These are phyloP conservation scores for Triadica sebifera DNA, from an alignment of 345 rosid genomes.

Conservation along the genomic window DNA sequence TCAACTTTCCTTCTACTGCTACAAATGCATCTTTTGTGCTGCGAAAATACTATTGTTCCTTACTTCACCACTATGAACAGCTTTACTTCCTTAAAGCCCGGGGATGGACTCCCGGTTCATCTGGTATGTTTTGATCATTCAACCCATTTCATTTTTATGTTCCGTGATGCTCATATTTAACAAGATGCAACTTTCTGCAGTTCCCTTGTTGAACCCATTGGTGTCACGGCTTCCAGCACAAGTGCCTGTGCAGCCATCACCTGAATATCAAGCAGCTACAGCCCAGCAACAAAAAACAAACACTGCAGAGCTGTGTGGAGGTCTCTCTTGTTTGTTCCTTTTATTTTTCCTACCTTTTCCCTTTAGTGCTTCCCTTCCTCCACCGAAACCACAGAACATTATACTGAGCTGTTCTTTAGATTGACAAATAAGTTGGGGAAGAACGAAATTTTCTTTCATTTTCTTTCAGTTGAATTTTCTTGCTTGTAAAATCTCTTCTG, in stretches of 20 bases:
- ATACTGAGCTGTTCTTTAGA: not conserved
- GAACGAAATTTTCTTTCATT: not conserved
- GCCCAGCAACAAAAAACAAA: conserved; percentile 44
- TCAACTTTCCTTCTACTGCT: conserved; percentile 95
- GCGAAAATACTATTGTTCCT: conserved; percentile 82
- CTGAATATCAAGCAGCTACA: conserved; percentile 44
- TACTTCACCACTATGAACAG: conserved; percentile 79
- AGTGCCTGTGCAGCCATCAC: conserved; percentile 41
- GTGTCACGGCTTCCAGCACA: conserved; percentile 38
- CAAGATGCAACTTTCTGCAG: conserved; percentile 37
- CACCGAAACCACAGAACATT: not conserved
- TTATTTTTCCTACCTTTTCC: not conserved
- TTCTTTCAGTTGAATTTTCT: not conserved
- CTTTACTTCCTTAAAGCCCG: conserved; percentile 62
- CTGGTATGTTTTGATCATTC: conserved; percentile 39
- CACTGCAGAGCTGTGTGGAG: conserved; percentile 44
- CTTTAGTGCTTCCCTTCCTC: not conserved
- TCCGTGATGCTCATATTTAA: not conserved
- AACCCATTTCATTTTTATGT: conserved; percentile 1
- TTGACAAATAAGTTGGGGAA: not conserved
- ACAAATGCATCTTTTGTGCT: conserved; percentile 92
- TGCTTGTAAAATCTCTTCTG: not conserved
- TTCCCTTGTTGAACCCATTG: conserved; percentile 42
- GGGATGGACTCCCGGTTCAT: conserved; percentile 44
- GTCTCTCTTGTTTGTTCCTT: conserved; percentile 31